phyloP scores from a whole-genome alignment of 2,329 filamentous ascomycete species.

The Blastomyces gilchristii region DNA sequence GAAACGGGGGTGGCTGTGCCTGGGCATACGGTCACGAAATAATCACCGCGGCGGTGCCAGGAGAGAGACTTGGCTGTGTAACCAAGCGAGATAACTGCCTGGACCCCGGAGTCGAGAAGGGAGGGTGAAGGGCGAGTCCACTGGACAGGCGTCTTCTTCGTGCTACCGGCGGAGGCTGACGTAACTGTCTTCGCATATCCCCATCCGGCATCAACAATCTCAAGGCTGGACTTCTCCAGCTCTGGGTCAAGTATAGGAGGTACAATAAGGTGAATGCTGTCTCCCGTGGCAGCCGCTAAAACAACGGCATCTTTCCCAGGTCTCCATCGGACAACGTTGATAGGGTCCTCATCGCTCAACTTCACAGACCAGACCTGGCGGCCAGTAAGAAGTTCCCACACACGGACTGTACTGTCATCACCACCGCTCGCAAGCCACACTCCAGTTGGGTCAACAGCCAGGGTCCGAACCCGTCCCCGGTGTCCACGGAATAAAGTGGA shows the following conservation, averaged over 20 bases:
- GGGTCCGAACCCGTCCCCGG: conserved; percentile 72
- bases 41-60: conserved; percentile 92
- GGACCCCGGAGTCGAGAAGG: conserved; percentile 64
- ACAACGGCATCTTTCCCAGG: conserved; percentile 72
- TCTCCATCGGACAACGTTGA: conserved; percentile 82
- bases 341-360: conserved; percentile 64
- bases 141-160: conserved; percentile 63
- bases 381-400: conserved; percentile 81
- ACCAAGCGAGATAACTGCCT: conserved; percentile 69
- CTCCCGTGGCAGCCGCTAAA: conserved; percentile 71
- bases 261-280: conserved; percentile 75
- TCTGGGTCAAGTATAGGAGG: conserved; percentile 63
- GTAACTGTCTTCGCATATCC: conserved; percentile 61
- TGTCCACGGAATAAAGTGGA: conserved; percentile 83
- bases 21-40: conserved; percentile 85
- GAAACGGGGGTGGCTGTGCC: conserved; percentile 39
- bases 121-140: conserved; percentile 71
- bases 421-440: conserved; percentile 83
- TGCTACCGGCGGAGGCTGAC: conserved; percentile 40
- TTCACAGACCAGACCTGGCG: conserved; percentile 79
- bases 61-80: conserved; percentile 75
- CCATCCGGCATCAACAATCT: conserved; percentile 78
- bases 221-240: conserved; percentile 62
- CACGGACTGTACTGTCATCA: conserved; percentile 81
- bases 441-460: conserved; percentile 76